These are phyloP conservation scores for Cynanchum wilfordii DNA, from an alignment of 257 asterid species.

Conservation along the genomic window DNA sequence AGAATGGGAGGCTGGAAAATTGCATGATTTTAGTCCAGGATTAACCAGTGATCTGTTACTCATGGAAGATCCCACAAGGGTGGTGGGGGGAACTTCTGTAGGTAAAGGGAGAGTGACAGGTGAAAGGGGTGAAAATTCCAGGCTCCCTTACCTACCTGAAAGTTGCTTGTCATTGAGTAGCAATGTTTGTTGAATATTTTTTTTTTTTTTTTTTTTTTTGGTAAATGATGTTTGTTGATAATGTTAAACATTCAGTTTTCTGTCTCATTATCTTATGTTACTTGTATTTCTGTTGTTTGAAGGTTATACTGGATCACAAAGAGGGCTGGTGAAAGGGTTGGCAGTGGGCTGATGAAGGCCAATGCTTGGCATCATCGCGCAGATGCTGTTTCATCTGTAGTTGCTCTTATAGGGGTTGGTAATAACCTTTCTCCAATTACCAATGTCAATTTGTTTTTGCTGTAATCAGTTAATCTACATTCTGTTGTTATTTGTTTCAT, in stretches of 20 bases:
- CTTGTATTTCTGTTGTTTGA: constrained; percentile 4
- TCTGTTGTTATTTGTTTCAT: neutral
- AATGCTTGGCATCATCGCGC: constrained; percentile 99
- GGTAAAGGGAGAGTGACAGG: neutral
- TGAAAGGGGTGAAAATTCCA: neutral
- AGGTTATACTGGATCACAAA: constrained; percentile 85
- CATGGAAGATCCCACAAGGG: neutral
- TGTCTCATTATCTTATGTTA: constrained; percentile 6
- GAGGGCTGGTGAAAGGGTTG: constrained; percentile 82
- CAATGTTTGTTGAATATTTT: neutral
- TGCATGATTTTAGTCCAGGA: neutral
- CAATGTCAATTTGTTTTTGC: neutral
- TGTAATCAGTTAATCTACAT: neutral
- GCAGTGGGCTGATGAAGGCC: constrained; percentile 96
- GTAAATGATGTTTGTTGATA: neutral
- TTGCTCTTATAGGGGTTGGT: constrained; percentile 99
- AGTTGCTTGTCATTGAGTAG: neutral
- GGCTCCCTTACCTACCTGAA: neutral
- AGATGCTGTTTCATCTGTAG: constrained; percentile 89
- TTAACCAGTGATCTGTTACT: neutral
- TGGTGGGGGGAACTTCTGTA: neutral
- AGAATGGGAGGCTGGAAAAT: neutral
- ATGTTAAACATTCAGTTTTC: neutral
- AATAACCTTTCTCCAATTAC: constrained; percentile 24
- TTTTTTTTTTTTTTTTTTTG: too few species aligned